Evolutionary conservation across 805 yeast species (phyloP).

Genomic region (Nakazawaea peltata): DNA sequence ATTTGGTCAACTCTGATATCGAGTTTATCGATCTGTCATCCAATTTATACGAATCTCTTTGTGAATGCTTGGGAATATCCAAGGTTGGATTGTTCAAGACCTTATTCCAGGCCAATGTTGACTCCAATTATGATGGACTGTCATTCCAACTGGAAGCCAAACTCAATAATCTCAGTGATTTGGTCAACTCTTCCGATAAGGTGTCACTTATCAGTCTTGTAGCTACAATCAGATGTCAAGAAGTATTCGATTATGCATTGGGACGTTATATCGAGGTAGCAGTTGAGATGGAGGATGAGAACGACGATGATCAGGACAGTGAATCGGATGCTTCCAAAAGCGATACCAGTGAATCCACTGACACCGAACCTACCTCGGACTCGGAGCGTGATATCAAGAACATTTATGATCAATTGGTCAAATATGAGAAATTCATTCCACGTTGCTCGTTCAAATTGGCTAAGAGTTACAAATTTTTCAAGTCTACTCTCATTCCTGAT

Average conservation of each 20-base stretch:
- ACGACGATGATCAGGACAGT: not conserved
- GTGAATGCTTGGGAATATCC: not conserved
- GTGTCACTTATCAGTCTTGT: constrained; percentile 6
- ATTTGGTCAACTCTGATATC: constrained; percentile 5
- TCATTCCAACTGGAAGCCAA: too few species aligned
- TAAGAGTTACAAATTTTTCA: constrained; percentile 20
- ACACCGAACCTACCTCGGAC: constrained; percentile 8
- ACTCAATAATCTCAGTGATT: not conserved
- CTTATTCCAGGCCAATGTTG: too few species aligned
- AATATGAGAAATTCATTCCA: constrained; percentile 16
- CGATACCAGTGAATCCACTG: not conserved
- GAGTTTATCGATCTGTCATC: constrained; percentile 4
- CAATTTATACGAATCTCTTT: not conserved
- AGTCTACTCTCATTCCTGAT: constrained; percentile 17
- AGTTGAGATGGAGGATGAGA: not conserved
- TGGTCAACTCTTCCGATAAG: constrained; percentile 2
- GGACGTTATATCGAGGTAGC: constrained; percentile 1
- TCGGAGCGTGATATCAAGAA: not conserved
- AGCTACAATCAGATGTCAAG: constrained; percentile 6
- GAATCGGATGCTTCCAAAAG: not conserved
- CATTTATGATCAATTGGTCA: not conserved
- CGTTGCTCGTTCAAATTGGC: constrained; percentile 17
- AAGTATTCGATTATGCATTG: constrained; percentile 5
- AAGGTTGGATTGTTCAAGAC: too few species aligned
- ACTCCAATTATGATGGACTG: not conserved